Evolutionary conservation across 1,284 basidiomycete genomes (phyloP), one percentile per base, ranked within the genome.

Genomic region (Neonothopanus nambi): DNA sequence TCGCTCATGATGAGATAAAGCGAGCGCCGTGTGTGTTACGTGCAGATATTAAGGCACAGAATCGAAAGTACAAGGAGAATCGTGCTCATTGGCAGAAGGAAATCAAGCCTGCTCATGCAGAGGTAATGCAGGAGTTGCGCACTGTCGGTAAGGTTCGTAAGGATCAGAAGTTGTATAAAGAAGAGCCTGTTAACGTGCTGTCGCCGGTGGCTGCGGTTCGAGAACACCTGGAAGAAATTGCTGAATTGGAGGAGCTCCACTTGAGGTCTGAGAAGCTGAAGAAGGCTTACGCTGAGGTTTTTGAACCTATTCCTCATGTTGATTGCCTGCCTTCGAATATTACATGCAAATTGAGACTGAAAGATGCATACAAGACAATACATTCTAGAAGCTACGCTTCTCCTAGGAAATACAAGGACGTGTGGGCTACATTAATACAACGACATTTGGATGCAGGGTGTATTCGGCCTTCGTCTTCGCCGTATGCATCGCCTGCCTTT

Each of bases 401-500:
- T 3, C 65, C 64, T 0, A 55, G 55, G 18, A 65, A 66, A 21
- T 69, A 66, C 42, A 37, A 59, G 1, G 61, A 63, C 0, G 55
- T 61, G 0, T 70, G 63, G 62, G 52, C 58, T 7, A 60, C 52
- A 17, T 57, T 68, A 0, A 55, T 70, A 1, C 49, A 69, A 3
- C 45, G 64, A 41, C 66, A 69, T 49, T 45, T 70, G 0, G 48
- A 51, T 0, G 61, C 63, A 0, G 67, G 68, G 0, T 56, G 55
- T 2, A 62, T 69, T 12, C 51, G 54, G 5, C 59, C 58, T 2
- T 70, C 68, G 5, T 52, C 52, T 5, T 64, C 61, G 1, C 47
- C 57, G 1, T 62, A 63, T 41, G 55, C 61, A 0, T 70, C 67
- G 0, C 69, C 64, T 1, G 57, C 57, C 11, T 71, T 70, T 44